phyloP scores from a whole-genome alignment of 345 rosid genomes.

The Corymbia maculata region DNA sequence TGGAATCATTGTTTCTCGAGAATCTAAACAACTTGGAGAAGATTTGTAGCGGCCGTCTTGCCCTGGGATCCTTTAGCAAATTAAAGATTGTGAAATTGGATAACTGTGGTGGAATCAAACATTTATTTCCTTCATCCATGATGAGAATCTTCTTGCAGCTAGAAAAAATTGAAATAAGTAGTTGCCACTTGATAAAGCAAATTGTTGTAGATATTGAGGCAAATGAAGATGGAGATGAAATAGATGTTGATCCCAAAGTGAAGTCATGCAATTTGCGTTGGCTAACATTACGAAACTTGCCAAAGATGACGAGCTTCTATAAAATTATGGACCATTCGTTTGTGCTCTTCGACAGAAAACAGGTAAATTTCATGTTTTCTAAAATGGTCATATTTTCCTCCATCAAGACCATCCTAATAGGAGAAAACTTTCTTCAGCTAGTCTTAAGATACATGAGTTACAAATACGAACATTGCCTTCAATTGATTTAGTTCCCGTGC shows the following conservation, averaged over 20 bases:
- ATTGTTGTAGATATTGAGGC: too few species aligned
- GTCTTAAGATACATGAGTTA: not conserved
- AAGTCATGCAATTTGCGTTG: not conserved
- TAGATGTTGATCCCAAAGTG: not conserved
- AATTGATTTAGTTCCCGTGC: too few species aligned
- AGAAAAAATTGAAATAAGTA: not conserved
- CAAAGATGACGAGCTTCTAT: fast-evolving
- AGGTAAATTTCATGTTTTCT: not conserved
- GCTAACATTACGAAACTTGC: not conserved
- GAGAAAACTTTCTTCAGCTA: not conserved
- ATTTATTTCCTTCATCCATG: not conserved
- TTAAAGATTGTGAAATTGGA: not conserved
- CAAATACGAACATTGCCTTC: too few species aligned
- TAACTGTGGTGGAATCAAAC: not conserved
- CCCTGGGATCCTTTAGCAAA: not conserved
- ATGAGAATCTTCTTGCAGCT: not conserved
- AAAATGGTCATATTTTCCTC: not conserved
- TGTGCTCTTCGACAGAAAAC: not conserved
- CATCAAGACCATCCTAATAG: fast-evolving
- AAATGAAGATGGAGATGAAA: not conserved
- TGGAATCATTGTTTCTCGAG: not conserved
- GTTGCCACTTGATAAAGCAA: not conserved
- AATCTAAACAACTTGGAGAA: not conserved
- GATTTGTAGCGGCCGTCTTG: not conserved
- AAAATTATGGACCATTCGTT: not conserved